Evolutionary conservation across 495 filamentous ascomycete species (phyloP), one percentile per base, ranked within the genome.

Genomic region (Amphirosellinia nigrospora): DNA sequence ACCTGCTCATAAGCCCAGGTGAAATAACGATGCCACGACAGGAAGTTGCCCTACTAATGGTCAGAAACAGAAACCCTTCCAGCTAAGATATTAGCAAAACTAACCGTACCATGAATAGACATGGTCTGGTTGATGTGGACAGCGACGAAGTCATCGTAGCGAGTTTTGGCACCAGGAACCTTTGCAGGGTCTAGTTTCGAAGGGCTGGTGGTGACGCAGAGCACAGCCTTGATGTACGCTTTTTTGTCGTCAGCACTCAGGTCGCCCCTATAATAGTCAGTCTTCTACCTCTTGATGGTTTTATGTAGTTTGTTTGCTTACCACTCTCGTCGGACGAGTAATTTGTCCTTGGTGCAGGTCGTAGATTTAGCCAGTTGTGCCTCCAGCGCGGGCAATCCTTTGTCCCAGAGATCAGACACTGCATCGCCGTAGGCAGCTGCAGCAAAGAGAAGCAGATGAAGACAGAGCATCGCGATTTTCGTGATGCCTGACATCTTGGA

Each of bases 1-100:
- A 86, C 87, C 69, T 88, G 82, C 74, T 93, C 91, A 71, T 88
- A 92, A 3, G 82, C 77, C 77, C 81, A 88, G 53, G 85, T 83
- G 74, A 86, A 93, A 75, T 91, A 90, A 13, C 91, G 83, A 76
- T 93, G 92, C 89, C 91, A 94, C 19, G 87, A 79, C 19, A 93
- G 79, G 79, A 94, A 91, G 70, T 84, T 87, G 3, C 88, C 90
- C 82, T 76, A 80, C 28, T 36, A 7, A 48, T 9, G 9, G 26
- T 73, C 19, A 70, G 70, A 48, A 39, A 13, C 7, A 21, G 15
- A 38, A 46, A 3, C 16, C 9, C 4, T 45, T 34, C 16, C 21
- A 52, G 34, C 8, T 21, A 28, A 13, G 52, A 58, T 16, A 58
- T 50, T 4, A 46, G 19, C 19, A 26, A 0, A 13, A 53, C 69